Evolutionary conservation across 2,329 filamentous ascomycete species (phyloP).

Genomic region (Ascochyta lentis): DNA sequence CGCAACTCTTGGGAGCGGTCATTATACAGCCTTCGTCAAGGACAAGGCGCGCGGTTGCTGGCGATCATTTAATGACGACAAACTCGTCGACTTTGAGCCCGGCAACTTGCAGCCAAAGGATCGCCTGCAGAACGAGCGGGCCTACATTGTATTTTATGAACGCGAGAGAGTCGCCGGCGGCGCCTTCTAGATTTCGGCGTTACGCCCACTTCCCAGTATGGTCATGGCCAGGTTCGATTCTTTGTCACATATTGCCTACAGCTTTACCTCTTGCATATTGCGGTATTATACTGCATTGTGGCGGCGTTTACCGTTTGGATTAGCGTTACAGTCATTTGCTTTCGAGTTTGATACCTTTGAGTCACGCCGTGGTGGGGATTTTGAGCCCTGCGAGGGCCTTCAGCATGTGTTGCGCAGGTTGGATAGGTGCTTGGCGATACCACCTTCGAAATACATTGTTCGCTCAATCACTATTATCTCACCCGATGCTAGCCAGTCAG

Average conservation of each 20-base stretch:
- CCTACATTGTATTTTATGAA: slow-evolving; percentile 71
- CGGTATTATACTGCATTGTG: slow-evolving; percentile 11
- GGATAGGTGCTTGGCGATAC: slow-evolving; percentile 12
- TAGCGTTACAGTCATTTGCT: slow-evolving; percentile 18
- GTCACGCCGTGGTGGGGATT: slow-evolving; percentile 4
- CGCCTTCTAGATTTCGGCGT: slow-evolving; percentile 25
- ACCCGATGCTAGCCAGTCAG: slow-evolving; percentile 12
- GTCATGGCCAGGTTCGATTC: slow-evolving; percentile 7
- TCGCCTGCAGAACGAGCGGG: slow-evolving; percentile 66
- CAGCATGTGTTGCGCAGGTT: background rate
- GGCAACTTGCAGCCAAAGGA: slow-evolving; percentile 56
- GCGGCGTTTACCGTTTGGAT: slow-evolving; percentile 14
- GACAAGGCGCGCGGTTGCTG: slow-evolving; percentile 61
- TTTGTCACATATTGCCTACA: slow-evolving; percentile 11
- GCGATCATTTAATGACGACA: slow-evolving; percentile 66
- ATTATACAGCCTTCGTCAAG: slow-evolving; percentile 74
- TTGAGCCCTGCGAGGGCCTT: slow-evolving; percentile 1
- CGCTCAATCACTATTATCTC: background rate
- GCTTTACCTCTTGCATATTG: slow-evolving; percentile 1
- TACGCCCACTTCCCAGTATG: background rate
- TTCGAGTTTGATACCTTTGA: slow-evolving; percentile 19
- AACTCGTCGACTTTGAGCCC: slow-evolving; percentile 63
- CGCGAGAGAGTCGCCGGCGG: slow-evolving; percentile 44
- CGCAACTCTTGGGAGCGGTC: slow-evolving; percentile 70
- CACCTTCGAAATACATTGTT: background rate